These are phyloP conservation scores for Piper betle DNA, from an alignment of 164 flowering plant species.

Conservation along the genomic window DNA sequence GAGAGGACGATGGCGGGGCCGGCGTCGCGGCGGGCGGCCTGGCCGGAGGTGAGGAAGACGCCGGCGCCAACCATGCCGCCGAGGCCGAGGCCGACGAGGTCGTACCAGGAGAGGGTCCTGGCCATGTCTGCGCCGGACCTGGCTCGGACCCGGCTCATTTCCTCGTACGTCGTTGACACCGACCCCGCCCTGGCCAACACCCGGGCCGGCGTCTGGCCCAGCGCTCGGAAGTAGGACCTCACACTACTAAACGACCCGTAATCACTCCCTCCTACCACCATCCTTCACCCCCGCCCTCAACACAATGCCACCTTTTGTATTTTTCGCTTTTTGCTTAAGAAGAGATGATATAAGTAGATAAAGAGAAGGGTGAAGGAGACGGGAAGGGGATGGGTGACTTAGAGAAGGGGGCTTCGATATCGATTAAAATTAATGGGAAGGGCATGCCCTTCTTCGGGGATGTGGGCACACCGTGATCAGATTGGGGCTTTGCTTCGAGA, in stretches of 20 bases:
- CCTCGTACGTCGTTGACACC: slow-evolving; percentile 49
- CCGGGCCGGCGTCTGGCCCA: slow-evolving; percentile 36
- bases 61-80: slow-evolving; percentile 37
- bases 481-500: no score
- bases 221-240: slow-evolving; percentile 28
- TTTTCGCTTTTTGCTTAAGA: no score
- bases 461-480: no score
- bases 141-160: slow-evolving; percentile 30
- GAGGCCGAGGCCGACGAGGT: slow-evolving; percentile 31
- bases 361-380: no score
- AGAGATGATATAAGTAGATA: no score
- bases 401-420: no score
- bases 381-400: no score
- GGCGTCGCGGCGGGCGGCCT: slow-evolving; percentile 11
- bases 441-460: no score
- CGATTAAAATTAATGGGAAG: no score
- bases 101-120: slow-evolving; percentile 26
- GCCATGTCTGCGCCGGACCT: slow-evolving; percentile 22
- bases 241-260: slow-evolving; percentile 34
- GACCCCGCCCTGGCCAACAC: slow-evolving; percentile 38
- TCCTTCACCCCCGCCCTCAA: no score
- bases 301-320: no score
- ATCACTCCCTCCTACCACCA: no score
- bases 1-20: slow-evolving; percentile 33
- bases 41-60: slow-evolving; percentile 32